phyloP scores from a whole-genome alignment of 2,329 filamentous ascomycete species.

The Spiromastix sp. region DNA sequence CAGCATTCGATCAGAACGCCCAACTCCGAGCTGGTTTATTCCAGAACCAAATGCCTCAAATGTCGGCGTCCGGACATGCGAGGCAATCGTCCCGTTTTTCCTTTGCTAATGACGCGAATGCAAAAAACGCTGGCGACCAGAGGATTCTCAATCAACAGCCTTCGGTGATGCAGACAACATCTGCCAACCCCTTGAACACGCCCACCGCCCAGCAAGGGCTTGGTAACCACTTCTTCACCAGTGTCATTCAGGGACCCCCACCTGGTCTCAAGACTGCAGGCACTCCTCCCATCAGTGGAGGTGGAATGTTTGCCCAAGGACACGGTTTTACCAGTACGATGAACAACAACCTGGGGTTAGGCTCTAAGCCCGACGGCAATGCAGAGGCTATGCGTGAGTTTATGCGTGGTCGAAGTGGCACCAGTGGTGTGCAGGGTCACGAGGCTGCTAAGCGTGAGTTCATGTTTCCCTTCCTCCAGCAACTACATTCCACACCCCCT shows the following conservation, averaged over 20 bases:
- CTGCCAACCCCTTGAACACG: conserved; percentile 27
- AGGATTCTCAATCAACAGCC: conserved; percentile 44
- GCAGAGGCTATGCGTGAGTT: conserved; percentile 74
- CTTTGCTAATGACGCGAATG: conserved; percentile 62
- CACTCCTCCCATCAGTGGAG: conserved; percentile 72
- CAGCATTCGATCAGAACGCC: conserved; percentile 28
- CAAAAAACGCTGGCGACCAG: conserved; percentile 48
- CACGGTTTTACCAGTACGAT: conserved; percentile 68
- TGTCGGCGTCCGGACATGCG: conserved; percentile 56
- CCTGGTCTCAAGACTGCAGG: conserved; percentile 91
- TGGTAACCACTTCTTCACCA: conserved; percentile 65
- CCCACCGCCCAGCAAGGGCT: conserved; percentile 31
- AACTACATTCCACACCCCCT: conserved; percentile 74
- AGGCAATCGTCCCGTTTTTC: conserved; percentile 80
- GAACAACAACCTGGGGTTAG: conserved; percentile 52
- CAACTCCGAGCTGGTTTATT: conserved; percentile 36
- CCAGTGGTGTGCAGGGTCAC: conserved; percentile 59
- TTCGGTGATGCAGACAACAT: conserved; percentile 27
- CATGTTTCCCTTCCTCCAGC: conserved; percentile 85
- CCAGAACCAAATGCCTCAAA: conserved; percentile 38
- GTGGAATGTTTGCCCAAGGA: conserved; percentile 80
- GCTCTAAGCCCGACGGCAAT: conserved; percentile 59
- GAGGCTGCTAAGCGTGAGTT: conserved; percentile 98
- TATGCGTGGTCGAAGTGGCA: conserved; percentile 56
- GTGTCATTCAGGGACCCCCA: conserved; percentile 81